Base-by-base conservation (phyloP, 768 basidiomycete species). In the Tylopilus vinaceipallidus region DNA sequence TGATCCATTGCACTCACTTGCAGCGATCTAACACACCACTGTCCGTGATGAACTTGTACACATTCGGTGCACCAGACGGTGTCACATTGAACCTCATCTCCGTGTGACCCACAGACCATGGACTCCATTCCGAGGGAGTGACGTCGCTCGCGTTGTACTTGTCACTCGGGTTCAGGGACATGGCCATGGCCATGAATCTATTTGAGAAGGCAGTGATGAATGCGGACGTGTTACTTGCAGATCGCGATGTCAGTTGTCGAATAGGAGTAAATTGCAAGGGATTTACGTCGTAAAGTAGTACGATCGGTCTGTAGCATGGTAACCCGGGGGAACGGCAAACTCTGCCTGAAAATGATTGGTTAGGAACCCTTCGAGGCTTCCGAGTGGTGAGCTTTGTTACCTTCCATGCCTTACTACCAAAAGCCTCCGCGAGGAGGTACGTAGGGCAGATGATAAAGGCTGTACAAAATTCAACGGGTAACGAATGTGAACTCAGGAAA, bases 1-100 rank as follows among this genome's bases (percentile, higher is more conserved):
- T 41, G 23, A 34, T 16, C n/a, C 3, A 29, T 29, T 24, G 30
- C 9, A 33, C 51, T n/a, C 16, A 37, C 49, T 8, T 11, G 36
- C 49, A 52, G n/a, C 49, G 30, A 33, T 22, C 3, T 30, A 52
- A 38, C 12, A 52, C 4, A 0, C 35, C 29, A n/a, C 14, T 26
- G 24, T 42, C 49, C 2, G 41, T 52, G 4, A 11, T 3, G 13
- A 37, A 37, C 9, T 34, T 42, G 4, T 52, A 51, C 6, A 52
- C 23, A 5, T 42, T 11, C 22, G 51, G 51, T 20, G 12, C 29
- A 38, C 51, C 41, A 26, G 49, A 42, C 6, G 49, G 19, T 6
- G 48, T 30, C 24, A 51, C 48, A 19, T 51, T 52, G 36, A 52
- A 52, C 41, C 38, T n/a, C 35, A 52, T 51, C 36, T 52, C 51